Evolutionary conservation across 345 rosid species (phyloP).

Genomic region (Trapa incisa): DNA sequence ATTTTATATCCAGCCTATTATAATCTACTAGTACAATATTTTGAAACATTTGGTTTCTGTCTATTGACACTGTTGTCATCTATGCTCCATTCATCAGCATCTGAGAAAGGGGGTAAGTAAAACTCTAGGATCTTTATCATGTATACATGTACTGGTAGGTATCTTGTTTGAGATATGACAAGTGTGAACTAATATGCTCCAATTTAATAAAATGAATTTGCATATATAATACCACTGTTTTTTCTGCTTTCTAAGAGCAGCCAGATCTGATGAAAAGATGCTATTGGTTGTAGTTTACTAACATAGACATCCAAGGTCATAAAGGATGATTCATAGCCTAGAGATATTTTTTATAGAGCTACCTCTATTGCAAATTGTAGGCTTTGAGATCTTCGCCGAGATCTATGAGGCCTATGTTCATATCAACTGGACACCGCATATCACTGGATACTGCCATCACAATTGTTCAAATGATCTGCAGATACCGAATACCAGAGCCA

Average conservation of each 20-base stretch:
- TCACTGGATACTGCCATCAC: conserved; percentile 54
- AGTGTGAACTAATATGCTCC: no score
- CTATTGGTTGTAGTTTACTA: background rate
- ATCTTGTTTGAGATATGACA: no score
- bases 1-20: background rate
- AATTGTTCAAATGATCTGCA: conserved; percentile 62
- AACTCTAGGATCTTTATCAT: no score
- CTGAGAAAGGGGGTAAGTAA: no score
- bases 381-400: conserved; percentile 47
- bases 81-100: background rate
- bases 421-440: conserved; percentile 71
- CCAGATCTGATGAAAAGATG: background rate
- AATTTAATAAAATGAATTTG: background rate
- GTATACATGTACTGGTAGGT: background rate
- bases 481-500: conserved; percentile 79
- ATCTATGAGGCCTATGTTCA: conserved; percentile 56
- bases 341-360: background rate
- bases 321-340: background rate
- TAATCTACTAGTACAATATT: background rate
- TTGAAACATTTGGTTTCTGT: background rate
- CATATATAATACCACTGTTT: background rate
- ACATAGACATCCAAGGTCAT: background rate
- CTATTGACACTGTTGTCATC: background rate
- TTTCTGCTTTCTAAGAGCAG: background rate
- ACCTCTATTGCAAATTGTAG: conserved; percentile 19